These are phyloP conservation scores for Apiospora kogelbergensis DNA, from an alignment of 2,329 filamentous ascomycete species.

Conservation along the genomic window DNA sequence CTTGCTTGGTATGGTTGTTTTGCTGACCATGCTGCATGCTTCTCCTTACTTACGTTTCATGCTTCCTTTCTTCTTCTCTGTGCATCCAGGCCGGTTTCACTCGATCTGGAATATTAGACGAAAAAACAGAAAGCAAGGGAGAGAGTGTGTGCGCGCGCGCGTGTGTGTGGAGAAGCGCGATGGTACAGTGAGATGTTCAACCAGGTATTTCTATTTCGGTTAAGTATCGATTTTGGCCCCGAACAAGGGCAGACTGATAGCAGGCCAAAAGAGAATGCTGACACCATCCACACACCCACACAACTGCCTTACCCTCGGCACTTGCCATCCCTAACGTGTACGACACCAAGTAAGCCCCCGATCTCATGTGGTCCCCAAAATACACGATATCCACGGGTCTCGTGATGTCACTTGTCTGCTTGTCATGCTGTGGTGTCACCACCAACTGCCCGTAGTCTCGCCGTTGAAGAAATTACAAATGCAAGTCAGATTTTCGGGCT, in stretches of 20 bases:
- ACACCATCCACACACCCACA: no score
- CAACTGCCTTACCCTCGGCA: neutral
- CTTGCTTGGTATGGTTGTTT: no score
- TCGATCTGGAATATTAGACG: neutral
- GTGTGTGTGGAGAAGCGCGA: neutral
- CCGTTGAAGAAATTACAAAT: neutral
- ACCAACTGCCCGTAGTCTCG: neutral
- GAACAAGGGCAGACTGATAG: neutral
- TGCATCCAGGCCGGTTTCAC: neutral
- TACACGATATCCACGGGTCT: neutral
- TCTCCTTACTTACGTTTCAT: no score
- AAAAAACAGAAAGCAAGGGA: no score
- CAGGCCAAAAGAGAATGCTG: no score
- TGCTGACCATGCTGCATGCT: neutral
- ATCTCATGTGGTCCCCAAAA: no score
- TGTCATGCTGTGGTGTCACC: neutral
- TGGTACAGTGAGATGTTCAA: neutral
- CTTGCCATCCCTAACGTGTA: neutral
- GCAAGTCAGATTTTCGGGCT: neutral
- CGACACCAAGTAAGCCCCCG: neutral
- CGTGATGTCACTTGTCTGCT: neutral
- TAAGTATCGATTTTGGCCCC: no score
- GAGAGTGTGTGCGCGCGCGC: no score
- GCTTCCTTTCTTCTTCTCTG: neutral
- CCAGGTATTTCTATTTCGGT: neutral